Base-by-base conservation (phyloP, 805 yeast genomes). In the Kodamaea kakaduensis region DNA sequence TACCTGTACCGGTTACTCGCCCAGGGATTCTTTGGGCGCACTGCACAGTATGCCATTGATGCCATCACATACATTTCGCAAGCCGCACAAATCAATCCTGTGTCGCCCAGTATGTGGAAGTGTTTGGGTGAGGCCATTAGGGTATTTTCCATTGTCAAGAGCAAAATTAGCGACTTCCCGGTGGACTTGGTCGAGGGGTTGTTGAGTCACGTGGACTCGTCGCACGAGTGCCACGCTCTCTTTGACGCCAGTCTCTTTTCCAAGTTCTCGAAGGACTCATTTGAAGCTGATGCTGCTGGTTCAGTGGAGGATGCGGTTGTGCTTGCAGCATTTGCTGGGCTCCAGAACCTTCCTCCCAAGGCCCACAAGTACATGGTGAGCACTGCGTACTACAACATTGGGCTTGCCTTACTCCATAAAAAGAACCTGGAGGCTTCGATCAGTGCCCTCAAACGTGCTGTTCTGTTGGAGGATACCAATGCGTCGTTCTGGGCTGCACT, bases 401-500 rank as follows among this genome's bases (percentile, higher is more conserved):
- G 95, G 1, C 56, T 81, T 9, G 67, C 84, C 0, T 76, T 78
- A 41, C 52, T 79, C 10, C 69, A 73, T 24, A 71, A 77, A 2
- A 54, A 44, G 60, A 49, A 44, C 16, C 30, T 38, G 9, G 31
- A 20, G 7, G 43, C 44, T 14, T 38, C 42, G 5, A 70, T 85
- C 9, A 64, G 54, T 13, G 58, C 70, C 4, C 63, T 84, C 43
- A 84, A 84, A 46, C 72, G 68, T 27, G 81, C 96, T 0, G 77
- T 89, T 36, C 78, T 73, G 37, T 59, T 78, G 6, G 96, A 90
- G 54, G 71, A 81, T 4, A 74, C 71, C 38, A 84, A 82, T 43
- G 66, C 82, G 1, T 78, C 73, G 13, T 78, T 78, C 39, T 93
- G 99, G 99, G 67, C 76, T 35, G 81, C 84, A 0, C 65, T 90